These are phyloP conservation scores for Suillus subluteus DNA, from an alignment of 768 basidiomycete species.

Conservation along the genomic window DNA sequence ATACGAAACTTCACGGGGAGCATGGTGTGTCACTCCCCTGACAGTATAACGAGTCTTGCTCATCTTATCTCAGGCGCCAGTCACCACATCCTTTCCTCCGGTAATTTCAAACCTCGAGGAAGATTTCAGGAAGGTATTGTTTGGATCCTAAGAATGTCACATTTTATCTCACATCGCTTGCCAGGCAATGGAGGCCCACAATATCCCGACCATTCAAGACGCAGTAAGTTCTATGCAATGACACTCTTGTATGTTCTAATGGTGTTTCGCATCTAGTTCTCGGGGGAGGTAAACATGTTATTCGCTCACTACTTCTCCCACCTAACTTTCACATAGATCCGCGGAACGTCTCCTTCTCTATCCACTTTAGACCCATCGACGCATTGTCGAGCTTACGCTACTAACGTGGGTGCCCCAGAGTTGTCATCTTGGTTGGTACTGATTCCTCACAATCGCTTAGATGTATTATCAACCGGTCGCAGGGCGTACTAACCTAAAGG, in stretches of 20 bases:
- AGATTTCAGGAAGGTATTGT: neutral
- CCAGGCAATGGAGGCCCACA: neutral
- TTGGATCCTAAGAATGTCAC: neutral
- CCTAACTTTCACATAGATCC: neutral
- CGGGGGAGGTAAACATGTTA: neutral
- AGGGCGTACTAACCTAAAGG: slow-evolving; percentile 32
- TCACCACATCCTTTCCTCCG: neutral
- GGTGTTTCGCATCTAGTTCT: neutral
- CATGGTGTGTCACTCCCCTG: neutral
- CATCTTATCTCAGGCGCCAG: neutral
- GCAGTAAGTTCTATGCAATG: neutral
- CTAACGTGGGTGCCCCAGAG: neutral
- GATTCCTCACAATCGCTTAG: slow-evolving; percentile 11
- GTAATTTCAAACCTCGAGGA: neutral
- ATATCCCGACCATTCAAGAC: neutral
- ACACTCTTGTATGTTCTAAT: neutral
- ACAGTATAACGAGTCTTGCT: neutral
- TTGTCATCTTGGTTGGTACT: neutral
- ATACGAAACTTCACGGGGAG: neutral
- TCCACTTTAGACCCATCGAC: neutral
- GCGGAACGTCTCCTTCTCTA: neutral
- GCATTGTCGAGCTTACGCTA: neutral
- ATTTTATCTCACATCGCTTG: neutral
- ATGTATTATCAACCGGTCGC: slow-evolving; percentile 27
- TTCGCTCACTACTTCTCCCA: neutral